Conservation (phyloP, 805 yeast species). For the Peterozyma toletana region DNA sequence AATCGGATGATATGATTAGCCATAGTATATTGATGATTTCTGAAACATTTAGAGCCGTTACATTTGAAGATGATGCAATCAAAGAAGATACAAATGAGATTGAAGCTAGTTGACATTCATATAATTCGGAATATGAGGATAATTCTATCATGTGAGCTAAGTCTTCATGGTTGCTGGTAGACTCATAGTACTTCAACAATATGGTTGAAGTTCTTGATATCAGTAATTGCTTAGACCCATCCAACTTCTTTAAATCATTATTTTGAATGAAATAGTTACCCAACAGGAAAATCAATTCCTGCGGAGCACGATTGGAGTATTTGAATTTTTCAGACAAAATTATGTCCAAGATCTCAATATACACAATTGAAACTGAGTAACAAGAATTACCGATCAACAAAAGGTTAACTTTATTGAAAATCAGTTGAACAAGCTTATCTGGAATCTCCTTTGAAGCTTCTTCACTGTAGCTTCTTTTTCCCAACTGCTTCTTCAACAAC, state of each 20-base stretch:
- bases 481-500: conserved; percentile 14
- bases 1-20: conserved; percentile 14
- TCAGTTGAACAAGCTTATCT: conserved; percentile 1
- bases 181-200: conserved; percentile 18
- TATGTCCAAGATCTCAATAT: conserved; percentile 17
- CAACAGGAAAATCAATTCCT: conserved; percentile 15
- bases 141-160: conserved; percentile 21
- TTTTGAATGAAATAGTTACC: conserved; percentile 28
- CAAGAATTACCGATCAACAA: conserved; percentile 19
- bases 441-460: conserved; percentile 4
- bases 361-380: conserved; percentile 26
- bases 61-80: conserved; percentile 3
- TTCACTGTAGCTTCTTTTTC: conserved; percentile 2
- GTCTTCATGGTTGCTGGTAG: conserved; percentile 11
- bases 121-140: conserved; percentile 30
- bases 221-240: conserved; percentile 46
- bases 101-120: conserved; percentile 38
- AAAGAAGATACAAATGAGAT: conserved; percentile 21
- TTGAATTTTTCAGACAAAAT: conserved; percentile 10
- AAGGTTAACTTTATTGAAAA: conserved; percentile 6
- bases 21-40: conserved; percentile 13
- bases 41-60: conserved; percentile 1
- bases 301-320: conserved; percentile 1
- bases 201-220: conserved; percentile 24
- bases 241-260: conserved; percentile 18